These are phyloP conservation scores for Sporormia fimetaria DNA, from an alignment of 495 filamentous ascomycete species.

Conservation along the genomic window DNA sequence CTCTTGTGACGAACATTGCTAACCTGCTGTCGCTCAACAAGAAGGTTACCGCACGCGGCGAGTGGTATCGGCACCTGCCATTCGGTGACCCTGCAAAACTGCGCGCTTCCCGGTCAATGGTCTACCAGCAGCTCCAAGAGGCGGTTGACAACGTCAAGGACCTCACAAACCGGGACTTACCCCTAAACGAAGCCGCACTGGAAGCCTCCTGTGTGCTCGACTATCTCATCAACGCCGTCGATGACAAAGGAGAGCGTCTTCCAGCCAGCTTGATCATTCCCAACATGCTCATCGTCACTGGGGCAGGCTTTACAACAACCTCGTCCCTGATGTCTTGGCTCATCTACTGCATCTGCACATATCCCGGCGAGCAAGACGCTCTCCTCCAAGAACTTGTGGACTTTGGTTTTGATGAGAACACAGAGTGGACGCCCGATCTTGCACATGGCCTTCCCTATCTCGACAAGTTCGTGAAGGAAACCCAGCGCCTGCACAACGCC, in stretches of 20 bases:
- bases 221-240: constrained; percentile 39
- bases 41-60: constrained; percentile 38
- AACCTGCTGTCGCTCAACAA: constrained; percentile 41
- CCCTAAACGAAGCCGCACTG: constrained; percentile 42
- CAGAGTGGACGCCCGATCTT: constrained; percentile 34
- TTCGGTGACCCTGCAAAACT: constrained; percentile 41
- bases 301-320: constrained; percentile 47
- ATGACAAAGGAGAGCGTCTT: constrained; percentile 43
- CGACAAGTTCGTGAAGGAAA: constrained; percentile 50
- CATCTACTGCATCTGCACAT: constrained; percentile 39
- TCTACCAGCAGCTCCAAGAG: constrained; percentile 33
- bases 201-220: constrained; percentile 41
- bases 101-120: constrained; percentile 21
- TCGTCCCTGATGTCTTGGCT: constrained; percentile 43
- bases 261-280: constrained; percentile 33
- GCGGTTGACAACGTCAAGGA: constrained; percentile 30
- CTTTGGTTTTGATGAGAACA: constrained; percentile 34
- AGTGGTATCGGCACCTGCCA: constrained; percentile 42
- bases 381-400: constrained; percentile 46
- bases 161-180: constrained; percentile 35
- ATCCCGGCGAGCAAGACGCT: constrained; percentile 41
- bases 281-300: constrained; percentile 33
- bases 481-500: constrained; percentile 44
- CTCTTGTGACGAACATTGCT: constrained; percentile 36
- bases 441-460: constrained; percentile 36